Evolutionary conservation across 1,284 basidiomycete genomes (phyloP).

Genomic region (Jaminaea rosea): DNA sequence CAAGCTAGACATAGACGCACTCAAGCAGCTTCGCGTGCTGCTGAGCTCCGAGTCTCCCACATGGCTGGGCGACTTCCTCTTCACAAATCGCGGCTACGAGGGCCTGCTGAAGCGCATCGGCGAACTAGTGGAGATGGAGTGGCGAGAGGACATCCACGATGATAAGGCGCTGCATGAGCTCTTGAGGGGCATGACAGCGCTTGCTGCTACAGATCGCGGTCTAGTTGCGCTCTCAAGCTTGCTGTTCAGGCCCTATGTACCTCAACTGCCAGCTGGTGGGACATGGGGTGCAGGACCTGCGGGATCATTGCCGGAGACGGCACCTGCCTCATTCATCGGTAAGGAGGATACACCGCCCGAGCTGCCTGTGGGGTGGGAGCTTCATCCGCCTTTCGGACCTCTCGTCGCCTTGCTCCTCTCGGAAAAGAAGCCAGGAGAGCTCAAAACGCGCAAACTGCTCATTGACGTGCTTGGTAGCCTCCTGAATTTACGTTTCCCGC

Average conservation of each 20-base stretch:
- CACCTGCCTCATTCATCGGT: slow-evolving; percentile 51
- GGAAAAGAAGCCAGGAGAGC: slow-evolving; percentile 92
- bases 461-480: slow-evolving; percentile 62
- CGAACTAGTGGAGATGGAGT: slow-evolving; percentile 87
- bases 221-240: neutral
- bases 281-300: slow-evolving; percentile 55
- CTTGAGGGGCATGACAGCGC: slow-evolving; percentile 82
- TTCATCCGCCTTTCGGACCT: slow-evolving; percentile 66
- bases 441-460: slow-evolving; percentile 79
- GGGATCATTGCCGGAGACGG: slow-evolving; percentile 67
- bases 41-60: slow-evolving; percentile 49
- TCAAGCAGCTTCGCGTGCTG: slow-evolving; percentile 36
- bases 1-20: slow-evolving; percentile 5
- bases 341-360: neutral
- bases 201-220: slow-evolving; percentile 72
- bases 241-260: neutral
- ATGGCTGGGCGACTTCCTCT: slow-evolving; percentile 87
- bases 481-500: slow-evolving; percentile 30
- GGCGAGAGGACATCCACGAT: slow-evolving; percentile 97
- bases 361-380: slow-evolving; percentile 1
- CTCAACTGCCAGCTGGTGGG: neutral
- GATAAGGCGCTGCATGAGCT: slow-evolving; percentile 88
- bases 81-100: slow-evolving; percentile 67
- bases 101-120: slow-evolving; percentile 75
- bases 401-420: slow-evolving; percentile 78